Base-by-base conservation (phyloP, 176 grass and related monocot species). In the Aegilops tauschii region DNA sequence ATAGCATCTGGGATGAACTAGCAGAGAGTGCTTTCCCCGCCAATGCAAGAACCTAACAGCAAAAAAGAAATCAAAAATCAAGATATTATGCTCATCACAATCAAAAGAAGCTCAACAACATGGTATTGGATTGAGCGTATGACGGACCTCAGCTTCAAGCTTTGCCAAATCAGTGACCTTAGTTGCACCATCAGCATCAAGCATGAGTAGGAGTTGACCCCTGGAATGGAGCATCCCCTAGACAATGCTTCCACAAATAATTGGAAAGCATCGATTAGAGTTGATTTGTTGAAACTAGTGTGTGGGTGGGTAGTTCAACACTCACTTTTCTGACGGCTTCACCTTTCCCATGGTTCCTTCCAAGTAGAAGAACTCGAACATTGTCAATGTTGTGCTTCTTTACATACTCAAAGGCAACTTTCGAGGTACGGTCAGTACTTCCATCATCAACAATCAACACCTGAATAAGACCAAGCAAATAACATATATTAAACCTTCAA, bases 251-350 rank as follows among this genome's bases (percentile, higher is more conserved):
- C 83, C 91, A 88, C 76, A 91, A 49, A 93, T 13, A 80, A 72
- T 78, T 65, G 73, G 61, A 84, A 92, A 88, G 66, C 73, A 87
- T 76, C 49, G 84, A 92, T 79, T 65, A 85, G 76, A 69, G 13
- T 72, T 17, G 18, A 83, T 82, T 86, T 83, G 14, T 47, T 34
- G 50, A 31, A 54, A 63, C 9, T 78, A 86, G 11, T 79, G 40
- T 18, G 42, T 28, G 14, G 3, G 1, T 0, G 12, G 50, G 32
- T 27, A 74, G 44, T 70, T 89, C 64, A 52, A 50, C 34, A 92
- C 90, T 92, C 73, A 98, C 96, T 91, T 99, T 99, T 90, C 97
- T 91, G 28, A 99, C 87, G 11, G 97, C 94, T 99, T 99, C 97
- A 61, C 97, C 97, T 94, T 99, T 99, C 35, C 97, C 97, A 82